Percentiles rank a stretch among this genome's conserved stretches.
These are phyloP conservation scores for Xylaria sp. DNA, from an alignment of 2,329 filamentous ascomycete species.

Conservation along the genomic window DNA sequence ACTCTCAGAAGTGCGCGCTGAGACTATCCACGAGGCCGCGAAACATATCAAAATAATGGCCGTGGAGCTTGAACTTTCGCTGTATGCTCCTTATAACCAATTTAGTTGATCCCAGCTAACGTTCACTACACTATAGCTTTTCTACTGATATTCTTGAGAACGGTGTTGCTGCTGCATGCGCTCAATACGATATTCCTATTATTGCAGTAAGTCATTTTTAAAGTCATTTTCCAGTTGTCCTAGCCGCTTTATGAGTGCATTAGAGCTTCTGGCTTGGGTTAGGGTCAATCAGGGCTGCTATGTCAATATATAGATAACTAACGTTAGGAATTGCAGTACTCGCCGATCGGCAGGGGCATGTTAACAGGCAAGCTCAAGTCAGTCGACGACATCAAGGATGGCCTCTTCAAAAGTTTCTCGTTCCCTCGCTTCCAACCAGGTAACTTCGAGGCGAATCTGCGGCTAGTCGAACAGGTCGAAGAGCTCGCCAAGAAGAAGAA, in stretches of 20 bases:
- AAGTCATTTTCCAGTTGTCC: too few relatives aligned
- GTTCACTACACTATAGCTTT: slow-evolving; percentile 62
- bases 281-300: too few relatives aligned
- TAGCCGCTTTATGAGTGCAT: too few relatives aligned
- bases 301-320: too few relatives aligned
- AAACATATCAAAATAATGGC: slow-evolving; percentile 49
- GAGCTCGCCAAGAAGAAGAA: slow-evolving; percentile 68
- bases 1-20: slow-evolving; percentile 53
- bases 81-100: too few relatives aligned
- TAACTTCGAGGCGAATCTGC: slow-evolving; percentile 71
- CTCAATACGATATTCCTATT: slow-evolving; percentile 66
- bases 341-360: slow-evolving; percentile 67
- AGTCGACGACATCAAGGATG: slow-evolving; percentile 58
- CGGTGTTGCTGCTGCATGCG: slow-evolving; percentile 65
- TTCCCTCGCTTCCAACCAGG: slow-evolving; percentile 64
- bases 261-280: too few relatives aligned
- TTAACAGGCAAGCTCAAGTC: slow-evolving; percentile 60
- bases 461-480: slow-evolving; percentile 67
- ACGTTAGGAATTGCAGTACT: slow-evolving; percentile 53
- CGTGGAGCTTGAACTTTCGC: slow-evolving; percentile 53
- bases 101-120: too few relatives aligned
- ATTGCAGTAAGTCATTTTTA: slow-evolving; percentile 52
- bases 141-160: slow-evolving; percentile 66
- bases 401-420: slow-evolving; percentile 51
- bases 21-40: slow-evolving; percentile 52